A percentile compares a stretch with the other conserved stretches of the same genome.
Evolutionary conservation across 345 rosid species (phyloP).

Genomic region (Euphorbia lathyris): DNA sequence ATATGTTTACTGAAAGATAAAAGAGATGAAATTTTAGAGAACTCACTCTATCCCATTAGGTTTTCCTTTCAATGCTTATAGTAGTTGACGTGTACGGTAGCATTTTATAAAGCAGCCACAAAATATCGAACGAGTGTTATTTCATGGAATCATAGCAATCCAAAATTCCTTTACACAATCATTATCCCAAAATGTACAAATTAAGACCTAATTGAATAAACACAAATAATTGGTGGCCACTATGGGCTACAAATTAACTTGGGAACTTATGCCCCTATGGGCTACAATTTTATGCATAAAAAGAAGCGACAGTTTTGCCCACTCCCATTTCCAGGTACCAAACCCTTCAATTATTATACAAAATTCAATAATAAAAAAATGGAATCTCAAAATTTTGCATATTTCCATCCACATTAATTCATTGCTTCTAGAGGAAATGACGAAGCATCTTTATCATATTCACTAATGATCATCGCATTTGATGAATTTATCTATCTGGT

Average conservation of each 20-base stretch:
- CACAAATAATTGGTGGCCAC: conserved; percentile 11
- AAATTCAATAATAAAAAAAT: too few species aligned
- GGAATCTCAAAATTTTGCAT: too few species aligned
- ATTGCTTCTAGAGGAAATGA: too few species aligned
- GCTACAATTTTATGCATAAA: background rate
- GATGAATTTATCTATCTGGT: too few species aligned
- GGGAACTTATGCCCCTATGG: conserved; percentile 1
- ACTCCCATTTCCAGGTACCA: conserved; percentile 5
- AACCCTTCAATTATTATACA: too few species aligned
- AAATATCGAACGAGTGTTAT: background rate
- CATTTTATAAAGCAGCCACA: background rate
- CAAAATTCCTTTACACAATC: background rate
- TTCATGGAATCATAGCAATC: background rate
- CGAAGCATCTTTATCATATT: too few species aligned
- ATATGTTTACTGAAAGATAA: too few species aligned
- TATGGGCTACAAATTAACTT: conserved; percentile 14
- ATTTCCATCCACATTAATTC: too few species aligned
- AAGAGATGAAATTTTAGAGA: too few species aligned
- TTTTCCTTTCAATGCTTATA: too few species aligned
- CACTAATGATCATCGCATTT: too few species aligned
- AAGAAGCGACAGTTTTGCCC: conserved; percentile 15
- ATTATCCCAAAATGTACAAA: background rate
- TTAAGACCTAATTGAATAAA: background rate
- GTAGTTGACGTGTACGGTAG: background rate
- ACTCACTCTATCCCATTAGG: too few species aligned